Percentiles rank a stretch among this genome's conserved stretches.
phyloP scores from a whole-genome alignment of 78 protist genomes.

The Cavenderia fasciculata region DNA sequence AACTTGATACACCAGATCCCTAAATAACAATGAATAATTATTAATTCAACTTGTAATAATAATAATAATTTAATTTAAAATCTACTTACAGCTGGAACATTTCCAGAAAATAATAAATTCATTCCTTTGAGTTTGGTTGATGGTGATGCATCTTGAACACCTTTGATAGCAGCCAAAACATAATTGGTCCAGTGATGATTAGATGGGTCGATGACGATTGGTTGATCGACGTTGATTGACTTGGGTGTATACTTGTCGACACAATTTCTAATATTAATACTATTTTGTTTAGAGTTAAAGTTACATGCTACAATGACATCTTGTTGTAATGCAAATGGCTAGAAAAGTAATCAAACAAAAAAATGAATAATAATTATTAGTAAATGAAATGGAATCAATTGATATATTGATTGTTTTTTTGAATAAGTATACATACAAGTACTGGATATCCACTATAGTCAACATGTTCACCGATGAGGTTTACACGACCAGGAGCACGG shows the following conservation, averaged over 20 bases:
- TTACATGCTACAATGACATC: slow-evolving; percentile 73
- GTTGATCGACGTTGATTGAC: background rate
- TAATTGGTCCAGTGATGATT: slow-evolving; percentile 65
- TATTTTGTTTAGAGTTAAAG: background rate
- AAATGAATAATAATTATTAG: no score
- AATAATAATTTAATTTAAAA: no score
- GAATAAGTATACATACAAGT: slow-evolving; percentile 28
- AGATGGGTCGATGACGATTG: slow-evolving; percentile 18
- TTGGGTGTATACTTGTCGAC: slow-evolving; percentile 16
- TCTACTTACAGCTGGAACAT: slow-evolving; percentile 42
- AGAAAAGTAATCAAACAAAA: no score
- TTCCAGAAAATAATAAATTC: slow-evolving; percentile 31
- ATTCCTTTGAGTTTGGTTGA: background rate
- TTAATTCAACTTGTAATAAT: background rate
- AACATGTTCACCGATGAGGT: slow-evolving; percentile 81
- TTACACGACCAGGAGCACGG: slow-evolving; percentile 81
- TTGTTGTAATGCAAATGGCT: slow-evolving; percentile 80
- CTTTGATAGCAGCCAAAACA: slow-evolving; percentile 70
- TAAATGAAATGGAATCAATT: no score
- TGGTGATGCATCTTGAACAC: background rate
- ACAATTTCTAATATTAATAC: background rate
- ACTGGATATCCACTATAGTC: slow-evolving; percentile 80
- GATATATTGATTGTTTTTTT: background rate
- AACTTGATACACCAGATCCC: slow-evolving; percentile 78
- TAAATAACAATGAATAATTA: background rate